phyloP scores from a whole-genome alignment of 2,329 filamentous ascomycete species.

The Penicillium janthinellum region DNA sequence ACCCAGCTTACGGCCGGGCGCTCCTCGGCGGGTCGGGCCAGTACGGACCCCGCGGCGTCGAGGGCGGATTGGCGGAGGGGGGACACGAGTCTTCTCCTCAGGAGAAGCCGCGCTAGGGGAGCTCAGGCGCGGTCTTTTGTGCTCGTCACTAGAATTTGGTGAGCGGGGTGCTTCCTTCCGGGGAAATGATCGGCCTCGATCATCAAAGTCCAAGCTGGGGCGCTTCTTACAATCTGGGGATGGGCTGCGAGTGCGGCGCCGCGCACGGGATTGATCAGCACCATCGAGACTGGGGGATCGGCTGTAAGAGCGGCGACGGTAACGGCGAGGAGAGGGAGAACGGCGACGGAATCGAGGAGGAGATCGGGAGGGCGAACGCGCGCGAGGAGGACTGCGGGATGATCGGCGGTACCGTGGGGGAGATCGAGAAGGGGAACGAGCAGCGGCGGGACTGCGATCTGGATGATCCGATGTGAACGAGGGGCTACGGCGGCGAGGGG shows the following conservation, averaged over 20 bases:
- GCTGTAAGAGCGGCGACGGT: slow-evolving; percentile 24
- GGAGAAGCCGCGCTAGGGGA: slow-evolving; percentile 25
- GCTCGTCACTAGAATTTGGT: slow-evolving; percentile 56
- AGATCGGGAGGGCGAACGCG: slow-evolving; percentile 31
- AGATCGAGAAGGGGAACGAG: neutral
- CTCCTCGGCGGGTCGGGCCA: too few species aligned
- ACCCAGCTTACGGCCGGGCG: too few species aligned
- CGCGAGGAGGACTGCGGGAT: neutral
- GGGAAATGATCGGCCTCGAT: slow-evolving; percentile 53
- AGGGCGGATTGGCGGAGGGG: too few species aligned
- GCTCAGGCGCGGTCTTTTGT: slow-evolving; percentile 43
- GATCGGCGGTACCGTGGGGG: neutral
- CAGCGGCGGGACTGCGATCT: neutral
- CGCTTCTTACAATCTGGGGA: slow-evolving; percentile 37
- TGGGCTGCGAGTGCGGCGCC: slow-evolving; percentile 36
- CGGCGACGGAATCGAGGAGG: slow-evolving; percentile 19
- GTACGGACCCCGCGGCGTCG: too few species aligned
- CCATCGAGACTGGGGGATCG: slow-evolving; percentile 26
- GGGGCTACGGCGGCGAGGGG: slow-evolving; percentile 52
- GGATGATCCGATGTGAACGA: slow-evolving; percentile 18
- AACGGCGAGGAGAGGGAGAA: slow-evolving; percentile 35
- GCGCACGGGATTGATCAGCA: slow-evolving; percentile 24
- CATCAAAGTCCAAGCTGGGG: slow-evolving; percentile 45
- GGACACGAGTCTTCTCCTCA: too few species aligned
- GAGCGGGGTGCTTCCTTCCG: slow-evolving; percentile 50